A percentile compares a stretch with the other conserved stretches of the same genome.
phyloP scores from a whole-genome alignment of 441 rosid genomes.

The Jatropha multifida region DNA sequence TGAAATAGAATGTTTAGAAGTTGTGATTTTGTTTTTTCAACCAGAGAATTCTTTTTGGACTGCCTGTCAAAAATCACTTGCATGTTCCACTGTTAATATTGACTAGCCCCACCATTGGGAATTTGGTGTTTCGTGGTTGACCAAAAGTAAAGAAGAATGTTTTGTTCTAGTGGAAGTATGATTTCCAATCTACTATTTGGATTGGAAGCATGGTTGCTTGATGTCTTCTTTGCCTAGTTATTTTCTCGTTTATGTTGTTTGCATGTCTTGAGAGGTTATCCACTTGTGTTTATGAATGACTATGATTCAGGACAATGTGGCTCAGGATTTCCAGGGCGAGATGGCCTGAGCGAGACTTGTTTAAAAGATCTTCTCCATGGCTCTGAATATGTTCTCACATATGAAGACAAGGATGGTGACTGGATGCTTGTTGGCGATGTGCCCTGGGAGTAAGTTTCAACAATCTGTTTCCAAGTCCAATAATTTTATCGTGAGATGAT shows the following conservation, averaged over 20 bases:
- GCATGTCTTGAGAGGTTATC: constrained; percentile 8
- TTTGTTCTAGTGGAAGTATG: neutral
- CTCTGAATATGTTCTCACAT: constrained; percentile 54
- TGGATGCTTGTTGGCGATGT: constrained; percentile 74
- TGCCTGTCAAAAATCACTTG: neutral
- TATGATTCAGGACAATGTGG: constrained; percentile 52
- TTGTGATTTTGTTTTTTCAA: neutral
- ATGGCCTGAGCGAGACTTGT: constrained; percentile 34
- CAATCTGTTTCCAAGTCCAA: neutral
- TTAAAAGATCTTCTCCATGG: constrained; percentile 48
- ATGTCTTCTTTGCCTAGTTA: neutral
- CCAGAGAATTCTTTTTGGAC: neutral
- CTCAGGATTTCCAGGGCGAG: constrained; percentile 46
- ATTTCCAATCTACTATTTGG: neutral
- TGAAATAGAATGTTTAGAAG: too few relatives aligned
- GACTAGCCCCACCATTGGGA: neutral
- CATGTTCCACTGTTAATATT: neutral
- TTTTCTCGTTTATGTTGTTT: neutral
- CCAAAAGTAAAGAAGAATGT: neutral
- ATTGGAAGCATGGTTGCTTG: neutral
- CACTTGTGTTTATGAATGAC: constrained; percentile 21
- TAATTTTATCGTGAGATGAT: neutral
- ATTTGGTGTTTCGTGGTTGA: neutral
- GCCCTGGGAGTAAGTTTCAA: constrained; percentile 54
- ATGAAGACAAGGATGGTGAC: constrained; percentile 54